Evolutionary conservation across 169 alveolate species (phyloP).

Genomic region (Cryptosporidium xiaoi): DNA sequence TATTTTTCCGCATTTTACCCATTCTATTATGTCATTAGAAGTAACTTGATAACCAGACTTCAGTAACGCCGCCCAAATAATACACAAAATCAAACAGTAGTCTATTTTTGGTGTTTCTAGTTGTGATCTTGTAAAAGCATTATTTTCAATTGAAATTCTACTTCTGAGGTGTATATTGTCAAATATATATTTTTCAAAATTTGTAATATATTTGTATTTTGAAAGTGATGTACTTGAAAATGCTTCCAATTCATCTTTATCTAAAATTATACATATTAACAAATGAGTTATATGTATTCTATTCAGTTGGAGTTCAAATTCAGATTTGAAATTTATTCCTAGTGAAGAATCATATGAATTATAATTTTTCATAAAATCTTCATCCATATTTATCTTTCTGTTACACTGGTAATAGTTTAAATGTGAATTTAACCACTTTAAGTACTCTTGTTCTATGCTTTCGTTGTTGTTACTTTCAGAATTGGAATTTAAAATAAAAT

Average conservation of each 20-base stretch:
- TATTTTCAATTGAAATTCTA: not conserved
- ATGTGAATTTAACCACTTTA: slow-evolving; percentile 24
- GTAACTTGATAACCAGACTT: slow-evolving; percentile 58
- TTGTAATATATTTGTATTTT: not conserved
- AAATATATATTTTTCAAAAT: not conserved
- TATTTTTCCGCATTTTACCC: slow-evolving; percentile 69
- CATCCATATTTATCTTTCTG: slow-evolving; percentile 14
- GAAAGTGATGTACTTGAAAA: slow-evolving; percentile 22
- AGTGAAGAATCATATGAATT: not conserved
- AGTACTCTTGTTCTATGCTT: not conserved
- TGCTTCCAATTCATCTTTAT: not conserved
- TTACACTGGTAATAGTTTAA: not conserved
- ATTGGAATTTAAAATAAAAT: not conserved
- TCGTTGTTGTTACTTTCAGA: not conserved
- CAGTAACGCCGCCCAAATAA: slow-evolving; percentile 38
- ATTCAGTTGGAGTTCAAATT: slow-evolving; percentile 9
- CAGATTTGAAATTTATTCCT: not conserved
- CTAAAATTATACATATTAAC: slow-evolving; percentile 11
- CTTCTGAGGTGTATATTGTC: not conserved
- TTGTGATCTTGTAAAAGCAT: not conserved
- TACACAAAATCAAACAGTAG: slow-evolving; percentile 34
- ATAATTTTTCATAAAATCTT: slow-evolving; percentile 8
- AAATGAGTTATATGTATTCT: slow-evolving; percentile 20
- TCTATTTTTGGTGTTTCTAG: slow-evolving; percentile 55
- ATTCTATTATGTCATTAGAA: slow-evolving; percentile 56